These are phyloP conservation scores for Diplodia scrobiculata DNA, from an alignment of 2,329 filamentous ascomycete genomes.

Conservation along the genomic window DNA sequence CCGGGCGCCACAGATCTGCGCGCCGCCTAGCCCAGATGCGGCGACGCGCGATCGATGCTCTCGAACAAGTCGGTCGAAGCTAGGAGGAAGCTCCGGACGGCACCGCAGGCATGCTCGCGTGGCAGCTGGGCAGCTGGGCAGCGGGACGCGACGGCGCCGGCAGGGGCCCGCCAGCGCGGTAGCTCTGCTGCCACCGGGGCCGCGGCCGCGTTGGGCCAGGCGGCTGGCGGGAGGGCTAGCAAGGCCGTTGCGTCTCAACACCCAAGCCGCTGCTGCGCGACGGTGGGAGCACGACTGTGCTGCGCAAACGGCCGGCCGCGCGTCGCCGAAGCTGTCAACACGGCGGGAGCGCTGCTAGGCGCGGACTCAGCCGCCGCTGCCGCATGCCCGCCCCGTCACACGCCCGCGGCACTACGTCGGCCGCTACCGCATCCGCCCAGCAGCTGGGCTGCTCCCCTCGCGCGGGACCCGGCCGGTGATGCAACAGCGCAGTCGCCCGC, in stretches of 20 bases:
- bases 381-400: background rate
- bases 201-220: background rate
- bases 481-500: background rate
- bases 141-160: too few species aligned
- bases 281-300: background rate
- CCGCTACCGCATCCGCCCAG: too few species aligned
- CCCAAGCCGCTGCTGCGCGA: background rate
- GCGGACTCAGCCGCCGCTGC: background rate
- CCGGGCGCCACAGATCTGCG: conserved; percentile 6
- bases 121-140: background rate
- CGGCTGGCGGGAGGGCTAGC: background rate
- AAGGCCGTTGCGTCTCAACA: background rate
- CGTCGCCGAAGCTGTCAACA: background rate
- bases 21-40: background rate
- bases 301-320: background rate
- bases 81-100: background rate
- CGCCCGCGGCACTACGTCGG: conserved; percentile 5
- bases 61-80: too few species aligned
- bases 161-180: background rate
- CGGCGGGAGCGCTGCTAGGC: background rate
- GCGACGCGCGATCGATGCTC: background rate
- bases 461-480: background rate
- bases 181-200: conserved; percentile 2
- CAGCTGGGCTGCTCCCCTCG: too few species aligned
- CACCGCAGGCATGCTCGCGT: background rate